Base-by-base conservation (phyloP, 2,329 filamentous ascomycete species). In the Thelonectria blattea region DNA sequence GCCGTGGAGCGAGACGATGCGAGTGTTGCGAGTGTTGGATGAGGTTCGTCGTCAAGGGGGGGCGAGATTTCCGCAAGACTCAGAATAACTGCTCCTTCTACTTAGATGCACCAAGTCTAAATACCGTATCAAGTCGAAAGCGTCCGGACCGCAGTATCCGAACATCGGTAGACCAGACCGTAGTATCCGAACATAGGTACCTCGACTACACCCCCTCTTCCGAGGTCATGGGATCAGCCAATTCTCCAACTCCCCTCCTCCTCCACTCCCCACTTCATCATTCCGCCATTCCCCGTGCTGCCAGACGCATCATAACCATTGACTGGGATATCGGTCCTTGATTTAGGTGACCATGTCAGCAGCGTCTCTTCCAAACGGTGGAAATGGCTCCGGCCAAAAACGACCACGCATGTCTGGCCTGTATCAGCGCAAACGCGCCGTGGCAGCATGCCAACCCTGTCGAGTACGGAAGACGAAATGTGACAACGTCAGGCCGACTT, bases 1-100 rank as follows among this genome's bases (percentile, higher is more conserved):
- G 76, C 79, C 80, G 0, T 81, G 77, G 77, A 66, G 72, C 0
- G 80, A 83, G 69, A 83, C 80, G 0, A 56, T 83, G 11, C 72
- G 77, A 0, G 73, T 82, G 0, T 72, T 83, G 73, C 75, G 77
- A 56, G 73, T 82, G 17, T 74, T 83, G 76, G 81, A 84, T 60
- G 77, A 37, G 34, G 34, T 37, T 14, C 34, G 34, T 14, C 34
- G 41, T 0, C 48, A 57, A 7, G 48, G 55, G 7, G 55, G 55
- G 3, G 47, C 55, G 1, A 52, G 24, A 41, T 57, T 57, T 9
- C 48, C 42, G 30, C 55, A 52, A 37, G 55, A 56, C 10, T 4
- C 9, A 18, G 34, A 7, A 30, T 30, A 52, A 32, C 3, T 24
- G n/a, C 22, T 24, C 22, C 12, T n/a, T n/a, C n/a, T n/a, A n/a